Evolutionary conservation across 495 filamentous ascomycete genomes (phyloP).

Genomic region (Rostrohypoxylon terebratum): DNA sequence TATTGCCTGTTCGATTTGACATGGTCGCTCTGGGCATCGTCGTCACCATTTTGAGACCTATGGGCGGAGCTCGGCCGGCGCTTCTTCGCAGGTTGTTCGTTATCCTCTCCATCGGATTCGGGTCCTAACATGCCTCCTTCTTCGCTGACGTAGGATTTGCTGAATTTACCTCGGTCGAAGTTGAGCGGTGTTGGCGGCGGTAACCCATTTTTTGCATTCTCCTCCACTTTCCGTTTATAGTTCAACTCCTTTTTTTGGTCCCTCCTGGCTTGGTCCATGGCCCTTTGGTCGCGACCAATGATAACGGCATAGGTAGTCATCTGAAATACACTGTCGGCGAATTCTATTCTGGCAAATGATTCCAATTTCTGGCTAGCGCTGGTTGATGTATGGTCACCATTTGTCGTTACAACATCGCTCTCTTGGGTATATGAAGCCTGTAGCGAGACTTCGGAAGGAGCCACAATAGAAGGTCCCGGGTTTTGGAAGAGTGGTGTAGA

Average conservation of each 20-base stretch:
- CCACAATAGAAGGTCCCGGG: conserved; percentile 41
- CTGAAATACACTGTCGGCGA: conserved; percentile 63
- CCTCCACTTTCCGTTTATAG: conserved; percentile 54
- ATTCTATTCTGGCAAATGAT: conserved; percentile 64
- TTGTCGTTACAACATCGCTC: conserved; percentile 41
- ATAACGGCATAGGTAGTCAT: conserved; percentile 65
- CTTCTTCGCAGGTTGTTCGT: conserved; percentile 55
- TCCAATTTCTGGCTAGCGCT: conserved; percentile 55
- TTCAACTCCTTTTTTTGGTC: conserved; percentile 56
- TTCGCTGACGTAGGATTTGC: conserved; percentile 65
- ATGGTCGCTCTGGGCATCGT: conserved; percentile 48
- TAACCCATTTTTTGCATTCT: conserved; percentile 53
- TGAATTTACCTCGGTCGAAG: conserved; percentile 58
- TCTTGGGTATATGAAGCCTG: conserved; percentile 49
- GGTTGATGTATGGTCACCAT: conserved; percentile 38
- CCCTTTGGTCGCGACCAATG: conserved; percentile 62
- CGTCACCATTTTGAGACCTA: conserved; percentile 45
- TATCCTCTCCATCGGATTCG: conserved; percentile 60
- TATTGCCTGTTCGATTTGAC: conserved; percentile 59
- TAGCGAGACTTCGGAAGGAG: conserved; percentile 51
- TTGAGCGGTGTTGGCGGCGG: conserved; percentile 55
- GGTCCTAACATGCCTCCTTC: conserved; percentile 66
- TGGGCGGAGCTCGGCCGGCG: conserved; percentile 48
- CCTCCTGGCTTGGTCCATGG: conserved; percentile 56
- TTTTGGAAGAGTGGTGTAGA: conserved; percentile 38